Base-by-base conservation (phyloP, 257 asterid species). In the Nicotiana attenuata region DNA sequence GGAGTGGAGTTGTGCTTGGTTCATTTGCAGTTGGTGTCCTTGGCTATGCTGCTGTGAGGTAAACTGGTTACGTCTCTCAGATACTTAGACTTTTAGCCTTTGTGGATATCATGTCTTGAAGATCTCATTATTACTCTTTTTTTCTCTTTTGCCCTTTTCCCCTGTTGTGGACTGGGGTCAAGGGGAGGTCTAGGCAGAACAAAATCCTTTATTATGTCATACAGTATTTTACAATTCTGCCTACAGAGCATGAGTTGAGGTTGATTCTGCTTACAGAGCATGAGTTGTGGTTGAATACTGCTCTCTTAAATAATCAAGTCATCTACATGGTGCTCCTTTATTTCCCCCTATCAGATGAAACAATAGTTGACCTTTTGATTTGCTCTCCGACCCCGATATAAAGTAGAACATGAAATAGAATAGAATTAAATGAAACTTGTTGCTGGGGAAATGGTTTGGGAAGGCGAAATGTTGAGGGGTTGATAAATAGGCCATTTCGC, bases 41-140 rank as follows among this genome's bases (percentile, higher is more conserved):
- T 81, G 89, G 97, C 83, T 94, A 89, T 85, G 92, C 97, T 85
- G 86, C 88, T 78, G 89, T 88, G 80, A 96, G 99, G 99, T 96
- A 91, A 66, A 80, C 41, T 29, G 56, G 22, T 28, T 47, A n/a
- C 65, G 1, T 24, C 79, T 73, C 79, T 50, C 45, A 22, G 15
- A 50, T 33, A 24, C 61, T 47, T 73, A 29, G 13, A 73, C 41
- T 22, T 50, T 15, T 47, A 47, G 78, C 61, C 61, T 50, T 14
- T 24, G 63, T 73, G 79, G 79, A 50, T 73, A 50, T 14, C 24
- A 24, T 73, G 45, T 17, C 63, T 24, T 73, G 11, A 75, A 50
- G 16, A 75, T 75, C 45, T 22, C 41, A 73, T 24, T 73, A 31
- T 14, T 24, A 57, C 11, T 24, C 8, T 16, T 50, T 7, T 47